phyloP scores from a whole-genome alignment of 768 basidiomycete genomes.

The Rhodocollybia butyracea region DNA sequence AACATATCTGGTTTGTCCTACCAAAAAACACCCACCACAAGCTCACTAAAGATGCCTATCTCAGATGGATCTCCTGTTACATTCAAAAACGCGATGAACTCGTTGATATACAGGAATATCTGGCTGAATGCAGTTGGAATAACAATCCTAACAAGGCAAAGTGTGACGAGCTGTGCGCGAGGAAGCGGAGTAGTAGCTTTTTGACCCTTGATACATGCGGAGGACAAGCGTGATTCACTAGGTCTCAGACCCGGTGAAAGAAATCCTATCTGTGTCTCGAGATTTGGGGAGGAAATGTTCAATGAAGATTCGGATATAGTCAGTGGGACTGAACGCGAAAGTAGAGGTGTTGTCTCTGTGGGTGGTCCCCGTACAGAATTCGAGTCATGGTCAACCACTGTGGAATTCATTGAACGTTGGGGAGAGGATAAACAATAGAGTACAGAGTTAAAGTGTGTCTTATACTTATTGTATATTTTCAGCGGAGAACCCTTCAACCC shows the following conservation, averaged over 20 bases:
- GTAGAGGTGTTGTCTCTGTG: slow-evolving; percentile 1
- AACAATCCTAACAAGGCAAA: slow-evolving; percentile 53
- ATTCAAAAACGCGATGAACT: slow-evolving; percentile 56
- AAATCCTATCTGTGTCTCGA: background rate
- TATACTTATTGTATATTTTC: too few relatives aligned
- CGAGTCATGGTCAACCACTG: too few relatives aligned
- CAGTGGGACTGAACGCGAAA: background rate
- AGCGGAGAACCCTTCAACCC: too few relatives aligned
- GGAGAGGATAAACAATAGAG: too few relatives aligned
- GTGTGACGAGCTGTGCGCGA: slow-evolving; percentile 46
- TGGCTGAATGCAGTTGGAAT: slow-evolving; percentile 65
- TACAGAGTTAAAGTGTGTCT: too few relatives aligned
- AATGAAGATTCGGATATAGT: background rate
- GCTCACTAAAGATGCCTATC: slow-evolving; percentile 67
- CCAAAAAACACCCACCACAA: slow-evolving; percentile 43
- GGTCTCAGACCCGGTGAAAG: background rate
- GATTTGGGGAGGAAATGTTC: background rate
- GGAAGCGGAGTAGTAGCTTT: slow-evolving; percentile 41
- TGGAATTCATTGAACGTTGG: too few relatives aligned
- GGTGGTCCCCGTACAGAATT: too few relatives aligned
- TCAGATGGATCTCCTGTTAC: slow-evolving; percentile 55
- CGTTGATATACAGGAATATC: slow-evolving; percentile 69
- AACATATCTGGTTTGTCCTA: background rate
- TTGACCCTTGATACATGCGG: background rate
- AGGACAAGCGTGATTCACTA: too few relatives aligned